Conservation (phyloP, 108 stramenopile genomes). For the Nitzschia inconspicua region DNA sequence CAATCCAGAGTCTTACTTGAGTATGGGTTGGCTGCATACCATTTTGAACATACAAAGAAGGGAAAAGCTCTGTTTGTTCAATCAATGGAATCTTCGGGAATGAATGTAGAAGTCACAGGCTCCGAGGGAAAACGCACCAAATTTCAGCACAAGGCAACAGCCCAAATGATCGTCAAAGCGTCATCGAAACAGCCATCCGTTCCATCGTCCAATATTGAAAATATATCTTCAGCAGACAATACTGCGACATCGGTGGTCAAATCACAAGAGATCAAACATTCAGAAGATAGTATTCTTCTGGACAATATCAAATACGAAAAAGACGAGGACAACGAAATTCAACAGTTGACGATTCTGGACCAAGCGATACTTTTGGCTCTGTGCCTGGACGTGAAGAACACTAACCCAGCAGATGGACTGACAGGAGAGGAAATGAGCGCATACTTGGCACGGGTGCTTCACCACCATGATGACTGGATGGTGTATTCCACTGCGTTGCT, state of each 20-base stretch:
- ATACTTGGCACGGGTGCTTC: conserved; percentile 85
- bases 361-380: conserved; percentile 88
- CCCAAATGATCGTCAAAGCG: conserved; percentile 83
- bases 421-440: conserved; percentile 96
- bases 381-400: conserved; percentile 95
- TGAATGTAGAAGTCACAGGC: conserved; percentile 79
- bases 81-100: conserved; percentile 51
- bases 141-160: conserved; percentile 76
- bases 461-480: conserved; percentile 91
- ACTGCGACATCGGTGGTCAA: not conserved
- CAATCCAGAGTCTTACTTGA: conserved; percentile 68
- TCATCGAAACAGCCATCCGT: conserved; percentile 26
- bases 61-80: conserved; percentile 57
- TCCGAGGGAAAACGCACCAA: conserved; percentile 90
- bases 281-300: conserved; percentile 82
- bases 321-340: conserved; percentile 49
- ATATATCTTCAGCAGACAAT: not conserved
- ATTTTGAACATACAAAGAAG: conserved; percentile 60
- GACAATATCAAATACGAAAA: conserved; percentile 82
- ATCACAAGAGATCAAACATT: conserved; percentile 22
- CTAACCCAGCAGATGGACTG: conserved; percentile 90
- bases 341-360: conserved; percentile 67
- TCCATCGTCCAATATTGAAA: not conserved
- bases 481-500: conserved; percentile 91
- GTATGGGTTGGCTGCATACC: conserved; percentile 86